These are phyloP conservation scores for Sporisorium exsertum DNA, from an alignment of 1,284 basidiomycete species.

Conservation along the genomic window DNA sequence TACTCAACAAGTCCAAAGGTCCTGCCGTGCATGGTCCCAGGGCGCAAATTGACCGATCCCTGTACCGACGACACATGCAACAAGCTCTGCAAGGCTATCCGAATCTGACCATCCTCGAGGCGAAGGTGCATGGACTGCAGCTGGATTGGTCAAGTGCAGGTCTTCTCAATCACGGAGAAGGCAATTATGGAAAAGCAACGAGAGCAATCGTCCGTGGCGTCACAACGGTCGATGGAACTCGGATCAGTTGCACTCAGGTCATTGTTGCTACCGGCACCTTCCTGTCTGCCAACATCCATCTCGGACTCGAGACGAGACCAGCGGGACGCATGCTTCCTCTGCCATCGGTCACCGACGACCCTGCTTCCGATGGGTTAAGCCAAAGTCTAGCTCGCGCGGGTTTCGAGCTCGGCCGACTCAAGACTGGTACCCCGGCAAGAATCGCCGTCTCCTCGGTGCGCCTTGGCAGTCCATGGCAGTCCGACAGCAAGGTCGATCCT, in stretches of 20 bases:
- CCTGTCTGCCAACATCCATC: slow-evolving; percentile 86
- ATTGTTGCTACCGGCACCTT: slow-evolving; percentile 92
- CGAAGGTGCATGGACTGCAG: slow-evolving; percentile 82
- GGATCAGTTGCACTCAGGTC: slow-evolving; percentile 81
- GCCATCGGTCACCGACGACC: slow-evolving; percentile 73
- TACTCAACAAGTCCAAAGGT: slow-evolving; percentile 85
- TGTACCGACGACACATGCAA: slow-evolving; percentile 87
- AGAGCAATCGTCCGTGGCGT: slow-evolving; percentile 78
- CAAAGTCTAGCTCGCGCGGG: slow-evolving; percentile 79
- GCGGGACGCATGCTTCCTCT: slow-evolving; percentile 84
- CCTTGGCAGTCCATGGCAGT: slow-evolving; percentile 70
- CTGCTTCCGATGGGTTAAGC: slow-evolving; percentile 76
- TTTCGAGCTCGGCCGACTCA: slow-evolving; percentile 83
- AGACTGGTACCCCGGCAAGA: slow-evolving; percentile 89
- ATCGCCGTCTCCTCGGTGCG: slow-evolving; percentile 79
- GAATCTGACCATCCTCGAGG: slow-evolving; percentile 78
- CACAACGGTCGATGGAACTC: slow-evolving; percentile 81
- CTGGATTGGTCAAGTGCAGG: slow-evolving; percentile 72
- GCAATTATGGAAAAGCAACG: slow-evolving; percentile 44
- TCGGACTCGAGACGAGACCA: slow-evolving; percentile 81
- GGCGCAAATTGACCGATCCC: slow-evolving; percentile 84
- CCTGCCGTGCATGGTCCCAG: slow-evolving; percentile 89
- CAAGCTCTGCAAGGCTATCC: slow-evolving; percentile 76
- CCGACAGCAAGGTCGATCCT: slow-evolving; percentile 12
- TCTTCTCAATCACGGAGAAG: slow-evolving; percentile 1